phyloP scores from a whole-genome alignment of 2,329 filamentous ascomycete species.

The Cladosporium austrohemisphaericum region DNA sequence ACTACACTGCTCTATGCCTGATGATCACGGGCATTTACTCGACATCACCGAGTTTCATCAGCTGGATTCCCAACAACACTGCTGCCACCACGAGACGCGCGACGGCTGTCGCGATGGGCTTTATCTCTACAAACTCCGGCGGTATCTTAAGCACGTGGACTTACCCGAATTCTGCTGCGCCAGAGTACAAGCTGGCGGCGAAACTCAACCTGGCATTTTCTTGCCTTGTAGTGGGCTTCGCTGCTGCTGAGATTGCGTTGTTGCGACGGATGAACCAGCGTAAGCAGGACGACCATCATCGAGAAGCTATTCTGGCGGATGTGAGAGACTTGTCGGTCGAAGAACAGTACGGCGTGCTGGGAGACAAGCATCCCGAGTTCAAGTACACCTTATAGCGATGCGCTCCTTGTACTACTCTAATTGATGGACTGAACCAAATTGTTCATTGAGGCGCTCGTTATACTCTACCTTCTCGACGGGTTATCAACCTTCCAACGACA shows the following conservation, averaged over 20 bases:
- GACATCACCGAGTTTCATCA: constrained; percentile 78
- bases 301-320: constrained; percentile 36
- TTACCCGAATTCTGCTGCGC: constrained; percentile 3
- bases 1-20: constrained; percentile 79
- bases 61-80: constrained; percentile 82
- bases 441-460: too few relatives aligned
- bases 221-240: constrained; percentile 63
- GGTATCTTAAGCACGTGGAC: constrained; percentile 5
- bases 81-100: constrained; percentile 86
- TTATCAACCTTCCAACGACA: too few relatives aligned
- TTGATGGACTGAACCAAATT: too few relatives aligned
- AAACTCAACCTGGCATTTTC: constrained; percentile 5
- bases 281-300: constrained; percentile 61
- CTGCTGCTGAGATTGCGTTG: constrained; percentile 66
- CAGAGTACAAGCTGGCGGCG: constrained; percentile 4
- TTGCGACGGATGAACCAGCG: constrained; percentile 63
- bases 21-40: constrained; percentile 87
- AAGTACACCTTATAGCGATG: constrained; percentile 25
- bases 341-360: constrained; percentile 58
- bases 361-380: constrained; percentile 55
- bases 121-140: constrained; percentile 38
- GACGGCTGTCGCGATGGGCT: constrained; percentile 79
- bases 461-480: too few relatives aligned
- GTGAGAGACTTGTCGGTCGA: background rate
- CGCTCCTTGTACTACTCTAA: too few relatives aligned